phyloP scores from a whole-genome alignment of 345 rosid genomes.

The Bruguiera parviflora region DNA sequence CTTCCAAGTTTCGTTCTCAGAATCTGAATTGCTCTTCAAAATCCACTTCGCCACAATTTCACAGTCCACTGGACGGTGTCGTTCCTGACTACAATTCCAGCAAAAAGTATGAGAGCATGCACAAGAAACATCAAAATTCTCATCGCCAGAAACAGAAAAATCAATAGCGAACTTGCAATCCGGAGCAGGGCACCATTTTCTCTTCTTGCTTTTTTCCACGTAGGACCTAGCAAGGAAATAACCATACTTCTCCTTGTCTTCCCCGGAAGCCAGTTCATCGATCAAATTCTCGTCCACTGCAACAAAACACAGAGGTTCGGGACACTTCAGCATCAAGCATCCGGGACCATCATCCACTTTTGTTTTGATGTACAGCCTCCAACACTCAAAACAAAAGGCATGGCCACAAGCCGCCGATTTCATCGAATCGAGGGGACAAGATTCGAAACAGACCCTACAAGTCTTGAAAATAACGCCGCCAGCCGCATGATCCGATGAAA shows the following conservation, averaged over 20 bases:
- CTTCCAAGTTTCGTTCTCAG: constrained; percentile 30
- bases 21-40: constrained; percentile 26
- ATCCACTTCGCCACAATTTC: constrained; percentile 33
- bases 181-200: constrained; percentile 38
- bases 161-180: constrained; percentile 29
- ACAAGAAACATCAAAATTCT: constrained; percentile 24
- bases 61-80: constrained; percentile 34
- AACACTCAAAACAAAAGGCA: constrained; percentile 27
- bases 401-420: constrained; percentile 33
- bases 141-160: constrained; percentile 12
- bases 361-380: constrained; percentile 27
- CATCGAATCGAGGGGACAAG: background rate
- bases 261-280: constrained; percentile 4
- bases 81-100: constrained; percentile 22
- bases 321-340: constrained; percentile 33
- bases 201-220: constrained; percentile 17
- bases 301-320: constrained; percentile 21
- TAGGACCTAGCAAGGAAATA: constrained; percentile 26
- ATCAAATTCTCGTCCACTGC: constrained; percentile 27
- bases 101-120: constrained; percentile 27
- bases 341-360: constrained; percentile 30
- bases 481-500: background rate
- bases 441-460: constrained; percentile 34
- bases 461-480: background rate
- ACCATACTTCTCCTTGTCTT: constrained; percentile 21